Base-by-base conservation (phyloP, 441 rosid species). In the Erysimum cheiri region DNA sequence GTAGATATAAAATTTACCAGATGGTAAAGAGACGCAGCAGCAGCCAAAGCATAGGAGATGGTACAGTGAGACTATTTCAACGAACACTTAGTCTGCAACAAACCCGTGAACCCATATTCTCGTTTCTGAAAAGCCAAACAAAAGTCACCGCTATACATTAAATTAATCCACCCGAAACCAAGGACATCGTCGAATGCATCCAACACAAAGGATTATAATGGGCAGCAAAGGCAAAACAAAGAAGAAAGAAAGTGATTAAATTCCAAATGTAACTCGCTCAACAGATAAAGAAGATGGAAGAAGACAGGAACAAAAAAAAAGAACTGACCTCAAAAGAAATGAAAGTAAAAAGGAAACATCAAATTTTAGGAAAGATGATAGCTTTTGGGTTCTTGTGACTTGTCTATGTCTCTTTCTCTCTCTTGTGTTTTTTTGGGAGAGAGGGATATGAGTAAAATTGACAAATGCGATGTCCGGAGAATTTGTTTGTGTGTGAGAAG, bases 261-360 rank as follows among this genome's bases (percentile, higher is more conserved):
- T 40, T 61, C 69, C 78, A 74, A 74, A 68, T 60, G 69, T 67
- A 74, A 74, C 0, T 60, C 9, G 73, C 52, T 60, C 36, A 35
- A 3, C 58, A 61, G 64, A 66, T 59, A 73, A 50, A 49, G 12
- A 64, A 57, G 13, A 39, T 31, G 32, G 55, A 60, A 67, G 33
- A 74, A 35, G 68, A 67, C 68, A 67, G 19, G n/a, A 43, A 29
- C 8, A 53, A 22, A 43, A 66, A 12, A 29, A 35, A 39, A 9
- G 40, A 41, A 46, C 13, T 39, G 11, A 69, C 70, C 74, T 75
- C 70, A 69, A 69, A 75, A 75, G 78, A 69, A 63, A 64, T 14
- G 78, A 75, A 69, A 75, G 66, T 37, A 29, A 61, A 55, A 61
- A 87, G 69, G 52, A 66, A 44, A 77, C 96, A 85, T 85, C 72